Percentiles rank a stretch among this genome's conserved stretches.
These are phyloP conservation scores for Tylopilus plumbeoviolaceoides DNA, from an alignment of 768 basidiomycete genomes.

Conservation along the genomic window DNA sequence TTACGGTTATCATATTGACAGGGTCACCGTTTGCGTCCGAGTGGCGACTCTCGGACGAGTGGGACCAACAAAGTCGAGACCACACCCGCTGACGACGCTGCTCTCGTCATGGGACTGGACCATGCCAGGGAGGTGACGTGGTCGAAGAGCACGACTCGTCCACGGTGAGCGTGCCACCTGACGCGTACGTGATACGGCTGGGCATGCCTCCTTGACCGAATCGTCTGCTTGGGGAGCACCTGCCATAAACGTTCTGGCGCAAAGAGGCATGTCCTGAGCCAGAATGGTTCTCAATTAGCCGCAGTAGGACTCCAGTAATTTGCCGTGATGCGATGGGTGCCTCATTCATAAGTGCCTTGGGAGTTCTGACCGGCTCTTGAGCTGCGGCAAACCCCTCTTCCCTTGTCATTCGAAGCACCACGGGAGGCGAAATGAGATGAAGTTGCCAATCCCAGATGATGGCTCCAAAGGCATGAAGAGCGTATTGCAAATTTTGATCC, in stretches of 20 bases:
- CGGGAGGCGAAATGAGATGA: slow-evolving; percentile 24
- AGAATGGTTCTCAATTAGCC: slow-evolving; percentile 10
- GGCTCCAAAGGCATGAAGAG: too few relatives aligned
- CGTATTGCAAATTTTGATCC: slow-evolving; percentile 16
- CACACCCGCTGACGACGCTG: too few relatives aligned
- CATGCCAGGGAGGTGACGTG: neutral
- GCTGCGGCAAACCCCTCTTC: neutral
- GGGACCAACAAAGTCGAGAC: too few relatives aligned
- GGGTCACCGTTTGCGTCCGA: too few relatives aligned
- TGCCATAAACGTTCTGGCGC: slow-evolving; percentile 18
- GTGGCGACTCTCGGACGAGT: neutral
- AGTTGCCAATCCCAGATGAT: slow-evolving; percentile 5
- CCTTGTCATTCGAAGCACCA: slow-evolving; percentile 8
- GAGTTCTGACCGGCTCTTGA: slow-evolving; percentile 4
- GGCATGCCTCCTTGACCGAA: slow-evolving; percentile 2
- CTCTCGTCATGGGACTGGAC: too few relatives aligned
- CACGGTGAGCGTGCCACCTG: neutral
- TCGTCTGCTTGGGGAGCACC: neutral
- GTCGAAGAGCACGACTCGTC: neutral
- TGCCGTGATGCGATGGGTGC: slow-evolving; percentile 14
- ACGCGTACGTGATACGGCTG: neutral
- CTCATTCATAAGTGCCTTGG: slow-evolving; percentile 11
- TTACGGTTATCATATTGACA: neutral
- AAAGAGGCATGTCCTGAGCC: slow-evolving; percentile 4
- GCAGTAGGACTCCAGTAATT: neutral